Evolutionary conservation across 1,139 yeast species (phyloP).

Genomic region (Magnusiomyces magnusii): DNA sequence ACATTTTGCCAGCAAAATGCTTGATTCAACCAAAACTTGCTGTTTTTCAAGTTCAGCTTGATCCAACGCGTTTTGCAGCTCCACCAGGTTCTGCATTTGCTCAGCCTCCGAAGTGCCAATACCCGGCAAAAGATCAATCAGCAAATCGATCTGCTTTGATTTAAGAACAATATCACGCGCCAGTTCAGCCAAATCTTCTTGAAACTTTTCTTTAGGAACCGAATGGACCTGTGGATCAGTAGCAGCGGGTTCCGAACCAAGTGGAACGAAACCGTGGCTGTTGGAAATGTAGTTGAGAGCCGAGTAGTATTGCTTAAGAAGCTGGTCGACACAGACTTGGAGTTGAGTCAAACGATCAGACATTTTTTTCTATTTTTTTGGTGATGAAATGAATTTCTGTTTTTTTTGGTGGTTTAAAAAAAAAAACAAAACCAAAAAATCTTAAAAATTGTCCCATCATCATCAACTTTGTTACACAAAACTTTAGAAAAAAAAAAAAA

Average conservation of each 20-base stretch:
- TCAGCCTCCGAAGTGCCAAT: slow-evolving; percentile 75
- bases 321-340: slow-evolving; percentile 85
- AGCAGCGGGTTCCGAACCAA: slow-evolving; percentile 44
- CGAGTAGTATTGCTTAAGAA: slow-evolving; percentile 87
- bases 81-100: slow-evolving; percentile 58
- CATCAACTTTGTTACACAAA: too few relatives aligned
- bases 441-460: too few relatives aligned
- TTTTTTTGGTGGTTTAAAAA: neutral
- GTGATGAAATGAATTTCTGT: neutral
- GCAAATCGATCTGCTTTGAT: slow-evolving; percentile 75
- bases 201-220: slow-evolving; percentile 35
- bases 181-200: slow-evolving; percentile 41
- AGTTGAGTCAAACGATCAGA: slow-evolving; percentile 86
- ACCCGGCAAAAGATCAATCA: slow-evolving; percentile 89
- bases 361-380: slow-evolving; percentile 17
- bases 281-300: slow-evolving; percentile 79
- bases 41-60: slow-evolving; percentile 54
- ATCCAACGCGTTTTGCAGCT: slow-evolving; percentile 56
- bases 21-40: slow-evolving; percentile 57
- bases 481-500: neutral
- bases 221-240: slow-evolving; percentile 43
- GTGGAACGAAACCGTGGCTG: slow-evolving; percentile 52
- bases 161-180: slow-evolving; percentile 79
- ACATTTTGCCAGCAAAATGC: slow-evolving; percentile 53
- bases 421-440: slow-evolving; percentile 1